These are phyloP conservation scores for Diaporthe nobilis DNA, from an alignment of 2,329 filamentous ascomycete genomes.

Conservation along the genomic window DNA sequence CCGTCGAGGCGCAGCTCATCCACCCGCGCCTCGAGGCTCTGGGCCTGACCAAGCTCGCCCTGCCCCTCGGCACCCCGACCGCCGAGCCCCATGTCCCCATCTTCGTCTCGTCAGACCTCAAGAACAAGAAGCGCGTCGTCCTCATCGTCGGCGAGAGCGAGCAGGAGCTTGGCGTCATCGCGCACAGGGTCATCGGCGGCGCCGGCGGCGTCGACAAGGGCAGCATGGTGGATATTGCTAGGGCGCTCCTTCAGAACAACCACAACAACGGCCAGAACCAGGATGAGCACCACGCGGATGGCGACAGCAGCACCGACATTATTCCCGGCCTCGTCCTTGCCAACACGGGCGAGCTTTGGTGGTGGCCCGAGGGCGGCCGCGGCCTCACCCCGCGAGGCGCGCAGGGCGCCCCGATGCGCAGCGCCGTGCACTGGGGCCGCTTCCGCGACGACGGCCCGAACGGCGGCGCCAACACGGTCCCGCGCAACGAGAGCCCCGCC, in stretches of 20 bases:
- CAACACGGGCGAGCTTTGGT: slow-evolving; percentile 83
- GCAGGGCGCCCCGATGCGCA: slow-evolving; percentile 71
- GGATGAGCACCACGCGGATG: background rate
- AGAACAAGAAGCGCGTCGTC: slow-evolving; percentile 73
- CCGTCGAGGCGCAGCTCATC: slow-evolving; percentile 70
- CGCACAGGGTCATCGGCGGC: slow-evolving; percentile 76
- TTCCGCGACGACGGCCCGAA: slow-evolving; percentile 57
- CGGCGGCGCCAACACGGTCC: slow-evolving; percentile 70
- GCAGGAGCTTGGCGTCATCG: slow-evolving; percentile 82
- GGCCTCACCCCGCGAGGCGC: slow-evolving; percentile 73
- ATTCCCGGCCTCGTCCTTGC: slow-evolving; percentile 74
- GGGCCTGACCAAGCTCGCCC: slow-evolving; percentile 70
- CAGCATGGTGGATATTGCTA: slow-evolving; percentile 76
- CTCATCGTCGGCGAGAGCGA: slow-evolving; percentile 80
- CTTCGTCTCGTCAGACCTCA: slow-evolving; percentile 69
- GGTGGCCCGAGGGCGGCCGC: slow-evolving; percentile 75
- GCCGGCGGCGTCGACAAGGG: slow-evolving; percentile 77
- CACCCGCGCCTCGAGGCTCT: slow-evolving; percentile 71
- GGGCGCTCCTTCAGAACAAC: slow-evolving; percentile 54
- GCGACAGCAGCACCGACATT: slow-evolving; percentile 48
- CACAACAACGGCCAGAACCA: background rate
- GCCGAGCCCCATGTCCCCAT: slow-evolving; percentile 77
- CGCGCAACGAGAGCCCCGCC: slow-evolving; percentile 67
- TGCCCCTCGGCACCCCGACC: slow-evolving; percentile 68
- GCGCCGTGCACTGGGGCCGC: slow-evolving; percentile 71